Evolutionary conservation across 768 basidiomycete species (phyloP).

Genomic region (Panellus pusillus): DNA sequence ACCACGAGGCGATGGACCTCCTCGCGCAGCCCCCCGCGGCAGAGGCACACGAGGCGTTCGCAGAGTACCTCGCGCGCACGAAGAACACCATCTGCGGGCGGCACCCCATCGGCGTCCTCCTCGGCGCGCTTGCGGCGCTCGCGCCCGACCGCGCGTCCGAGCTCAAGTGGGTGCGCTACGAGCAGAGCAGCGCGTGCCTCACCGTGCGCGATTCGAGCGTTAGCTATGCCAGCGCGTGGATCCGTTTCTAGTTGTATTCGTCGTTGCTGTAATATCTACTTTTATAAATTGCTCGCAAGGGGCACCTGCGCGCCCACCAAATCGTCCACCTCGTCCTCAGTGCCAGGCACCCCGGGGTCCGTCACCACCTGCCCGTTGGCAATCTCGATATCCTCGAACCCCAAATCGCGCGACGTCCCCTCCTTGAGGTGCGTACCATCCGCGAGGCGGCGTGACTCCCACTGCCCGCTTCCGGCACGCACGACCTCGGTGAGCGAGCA

Average conservation of each 20-base stretch:
- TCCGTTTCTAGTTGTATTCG: conserved; percentile 51
- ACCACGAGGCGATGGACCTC: conserved; percentile 82
- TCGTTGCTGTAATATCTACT: not conserved
- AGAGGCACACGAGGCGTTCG: conserved; percentile 61
- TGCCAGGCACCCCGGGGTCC: conserved; percentile 68
- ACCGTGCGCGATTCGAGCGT: conserved; percentile 82
- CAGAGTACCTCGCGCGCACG: conserved; percentile 66
- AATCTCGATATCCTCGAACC: conserved; percentile 71
- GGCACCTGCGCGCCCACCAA: conserved; percentile 54
- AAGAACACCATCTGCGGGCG: conserved; percentile 97
- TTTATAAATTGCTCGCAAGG: conserved; percentile 38
- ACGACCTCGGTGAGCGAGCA: conserved; percentile 66
- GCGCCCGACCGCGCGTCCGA: conserved; percentile 40
- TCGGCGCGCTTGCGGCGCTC: conserved; percentile 70
- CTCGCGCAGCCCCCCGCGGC: conserved; percentile 58
- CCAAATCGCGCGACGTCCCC: conserved; percentile 72
- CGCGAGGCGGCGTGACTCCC: conserved; percentile 49
- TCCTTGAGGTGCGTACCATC: conserved; percentile 60
- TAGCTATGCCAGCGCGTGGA: conserved; percentile 92
- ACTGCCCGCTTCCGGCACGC: conserved; percentile 40
- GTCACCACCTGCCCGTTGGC: conserved; percentile 66
- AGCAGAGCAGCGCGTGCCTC: conserved; percentile 82
- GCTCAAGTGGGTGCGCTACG: conserved; percentile 87
- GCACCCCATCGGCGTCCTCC: conserved; percentile 90
- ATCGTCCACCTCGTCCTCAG: conserved; percentile 57